phyloP scores from a whole-genome alignment of 1,284 basidiomycete species.

The Calocybe gambosa region DNA sequence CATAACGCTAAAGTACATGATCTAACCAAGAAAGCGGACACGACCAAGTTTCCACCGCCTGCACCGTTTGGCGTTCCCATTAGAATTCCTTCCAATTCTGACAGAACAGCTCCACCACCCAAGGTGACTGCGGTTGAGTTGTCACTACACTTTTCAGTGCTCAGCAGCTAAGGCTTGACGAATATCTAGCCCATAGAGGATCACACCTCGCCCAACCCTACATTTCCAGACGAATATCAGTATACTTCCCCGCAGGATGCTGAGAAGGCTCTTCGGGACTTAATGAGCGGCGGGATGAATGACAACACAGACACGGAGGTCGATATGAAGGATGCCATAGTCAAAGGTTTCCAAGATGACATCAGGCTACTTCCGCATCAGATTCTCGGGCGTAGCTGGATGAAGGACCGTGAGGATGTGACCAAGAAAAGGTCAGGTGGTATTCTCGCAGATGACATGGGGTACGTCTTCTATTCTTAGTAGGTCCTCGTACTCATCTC shows the following conservation, averaged over 20 bases:
- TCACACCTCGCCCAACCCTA: conserved; percentile 21
- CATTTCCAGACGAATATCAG: conserved; percentile 21
- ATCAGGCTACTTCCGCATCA: conserved; percentile 83
- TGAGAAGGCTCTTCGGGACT: conserved; percentile 58
- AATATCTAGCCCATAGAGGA: conserved; percentile 12
- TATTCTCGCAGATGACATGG: conserved; percentile 91
- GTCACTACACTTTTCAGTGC: not conserved
- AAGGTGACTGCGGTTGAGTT: no score
- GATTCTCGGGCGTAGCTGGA: conserved; percentile 80
- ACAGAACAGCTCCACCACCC: not conserved
- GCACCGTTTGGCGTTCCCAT: conserved; percentile 15
- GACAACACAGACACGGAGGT: conserved; percentile 50
- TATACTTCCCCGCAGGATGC: conserved; percentile 38
- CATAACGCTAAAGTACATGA: conserved; percentile 9
- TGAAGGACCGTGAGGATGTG: conserved; percentile 71
- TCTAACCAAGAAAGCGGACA: conserved; percentile 13
- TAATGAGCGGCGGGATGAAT: conserved; percentile 49
- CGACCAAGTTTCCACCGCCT: conserved; percentile 7
- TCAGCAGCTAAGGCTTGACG: not conserved
- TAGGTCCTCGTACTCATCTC: conserved; percentile 2
- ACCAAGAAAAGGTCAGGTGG: conserved; percentile 75
- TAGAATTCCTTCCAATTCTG: conserved; percentile 23
- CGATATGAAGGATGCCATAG: conserved; percentile 56
- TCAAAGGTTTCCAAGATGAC: conserved; percentile 67
- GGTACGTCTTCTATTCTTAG: conserved; percentile 36